These are phyloP conservation scores for Furcasterigmium sp. DNA, from an alignment of 2,329 filamentous ascomycete genomes.

Conservation along the genomic window DNA sequence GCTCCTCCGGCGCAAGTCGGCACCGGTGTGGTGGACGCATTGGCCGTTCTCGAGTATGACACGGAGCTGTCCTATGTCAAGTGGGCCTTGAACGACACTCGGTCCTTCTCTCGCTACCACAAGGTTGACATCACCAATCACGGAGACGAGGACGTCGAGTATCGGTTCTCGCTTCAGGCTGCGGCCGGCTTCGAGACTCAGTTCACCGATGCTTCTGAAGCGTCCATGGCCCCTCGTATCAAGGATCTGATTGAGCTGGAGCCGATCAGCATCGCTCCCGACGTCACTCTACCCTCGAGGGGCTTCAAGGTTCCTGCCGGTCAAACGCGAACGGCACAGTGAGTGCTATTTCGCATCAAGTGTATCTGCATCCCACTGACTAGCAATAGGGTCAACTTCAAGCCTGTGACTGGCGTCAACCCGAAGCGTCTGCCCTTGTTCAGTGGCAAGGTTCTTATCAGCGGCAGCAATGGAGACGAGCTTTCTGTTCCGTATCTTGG, in stretches of 20 bases:
- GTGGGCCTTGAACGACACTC: slow-evolving; percentile 35
- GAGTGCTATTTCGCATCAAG: not conserved
- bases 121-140: slow-evolving; percentile 26
- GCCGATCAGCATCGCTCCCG: slow-evolving; percentile 5
- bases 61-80: slow-evolving; percentile 26
- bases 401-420: slow-evolving; percentile 14
- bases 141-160: slow-evolving; percentile 23
- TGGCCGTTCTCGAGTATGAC: slow-evolving; percentile 13
- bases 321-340: slow-evolving; percentile 5
- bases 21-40: slow-evolving; percentile 30
- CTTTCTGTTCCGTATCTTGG: slow-evolving; percentile 27
- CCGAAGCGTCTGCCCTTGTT: slow-evolving; percentile 23
- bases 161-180: slow-evolving; percentile 21
- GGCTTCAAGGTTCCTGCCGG: slow-evolving; percentile 2
- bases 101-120: slow-evolving; percentile 23
- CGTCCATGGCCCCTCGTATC: not conserved
- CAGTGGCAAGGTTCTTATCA: slow-evolving; percentile 26
- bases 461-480: slow-evolving; percentile 22
- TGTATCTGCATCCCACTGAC: not conserved
- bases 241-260: slow-evolving; percentile 6
- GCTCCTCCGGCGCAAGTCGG: slow-evolving; percentile 32
- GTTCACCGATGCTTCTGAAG: slow-evolving; percentile 1
- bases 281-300: slow-evolving; percentile 1
- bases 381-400: too few species aligned
- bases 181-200: slow-evolving; percentile 27